Evolutionary conservation across 371 early-diverging fungal species (phyloP).

Genomic region (Mortierella sp.): DNA sequence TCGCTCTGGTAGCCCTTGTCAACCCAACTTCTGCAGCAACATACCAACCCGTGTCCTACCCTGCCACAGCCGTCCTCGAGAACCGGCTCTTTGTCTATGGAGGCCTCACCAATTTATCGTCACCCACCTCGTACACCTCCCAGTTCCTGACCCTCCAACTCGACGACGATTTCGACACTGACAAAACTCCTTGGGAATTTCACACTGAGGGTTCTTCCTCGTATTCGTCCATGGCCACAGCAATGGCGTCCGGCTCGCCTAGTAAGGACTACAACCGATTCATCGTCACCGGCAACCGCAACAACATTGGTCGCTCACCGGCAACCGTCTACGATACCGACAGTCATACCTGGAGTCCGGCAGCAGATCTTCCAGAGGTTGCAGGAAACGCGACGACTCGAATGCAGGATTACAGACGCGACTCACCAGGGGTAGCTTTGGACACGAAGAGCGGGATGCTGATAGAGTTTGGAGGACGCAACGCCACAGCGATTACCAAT

Average conservation of each 20-base stretch:
- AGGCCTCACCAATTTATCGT: constrained; percentile 29
- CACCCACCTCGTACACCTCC: constrained; percentile 22
- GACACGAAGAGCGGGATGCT: constrained; percentile 20
- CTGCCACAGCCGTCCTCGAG: constrained; percentile 33
- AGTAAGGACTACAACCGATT: constrained; percentile 30
- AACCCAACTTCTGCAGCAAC: not conserved
- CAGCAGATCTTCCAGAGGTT: constrained; percentile 23
- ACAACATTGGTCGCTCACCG: constrained; percentile 31
- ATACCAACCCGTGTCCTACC: constrained; percentile 36
- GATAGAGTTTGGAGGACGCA: constrained; percentile 41
- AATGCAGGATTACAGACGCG: constrained; percentile 25
- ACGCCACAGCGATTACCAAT: constrained; percentile 25
- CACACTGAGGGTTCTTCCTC: constrained; percentile 13
- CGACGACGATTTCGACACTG: constrained; percentile 25
- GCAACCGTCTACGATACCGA: constrained; percentile 28
- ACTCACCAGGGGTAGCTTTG: constrained; percentile 32
- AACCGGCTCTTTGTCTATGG: constrained; percentile 42
- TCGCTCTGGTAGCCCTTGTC: constrained; percentile 1
- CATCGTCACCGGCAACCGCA: constrained; percentile 34
- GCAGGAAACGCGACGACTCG: not conserved
- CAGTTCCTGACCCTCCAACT: constrained; percentile 36
- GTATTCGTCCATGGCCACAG: constrained; percentile 17
- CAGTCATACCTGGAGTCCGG: constrained; percentile 21
- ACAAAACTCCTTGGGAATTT: constrained; percentile 36
- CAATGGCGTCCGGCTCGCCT: constrained; percentile 23